Evolutionary conservation across 139 green algal species (phyloP), one percentile per base, ranked within the genome.

Genomic region (Tetratostichococcus sp.): DNA sequence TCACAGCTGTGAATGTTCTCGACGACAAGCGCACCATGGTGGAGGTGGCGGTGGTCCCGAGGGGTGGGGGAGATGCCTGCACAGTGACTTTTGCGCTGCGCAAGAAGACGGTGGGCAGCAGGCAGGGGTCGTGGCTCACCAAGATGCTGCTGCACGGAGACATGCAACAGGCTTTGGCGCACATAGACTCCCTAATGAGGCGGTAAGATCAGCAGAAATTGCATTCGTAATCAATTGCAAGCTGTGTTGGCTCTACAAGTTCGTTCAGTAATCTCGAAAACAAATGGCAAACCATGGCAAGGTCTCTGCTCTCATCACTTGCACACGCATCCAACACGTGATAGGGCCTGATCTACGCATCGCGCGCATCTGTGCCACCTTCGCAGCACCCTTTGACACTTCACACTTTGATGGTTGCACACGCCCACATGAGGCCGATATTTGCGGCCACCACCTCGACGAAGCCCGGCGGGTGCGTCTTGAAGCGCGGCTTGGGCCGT

Each of bases 81-180:
- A 62, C 14, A 8, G 50, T 76, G 30, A 69, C 70, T 42, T 88
- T 90, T 30, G 39, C 30, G 17, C 19, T 92, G 79, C 66, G 78
- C 31, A 77, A 73, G 57, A 77, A 78, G 68, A 43, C 82, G 35
- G 65, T 85, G 26, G 89, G 89, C 4, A 73, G 78, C 1, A 86
- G 78, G 43, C 83, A 88, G 31, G 89, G 89, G 1, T 75, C 67
- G 0, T 90, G 84, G 79, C 89, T 91, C 83, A 91, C 82, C 1
- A 88, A 86, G 65, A 79, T 67, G n/a, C 68, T 87, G 58, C 22
- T 83, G 39, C 67, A 75, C 66, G 70, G 26, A 8, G 32, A 26
- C 16, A 8, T 30, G 11, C 23, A 71, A 4, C 14, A 19, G 65
- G 65, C 30, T 8, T 8, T 69, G 2, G 50, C 50, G 50, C 19